phyloP scores from a whole-genome alignment of 768 basidiomycete species.

The Dentipellis fragilis region DNA sequence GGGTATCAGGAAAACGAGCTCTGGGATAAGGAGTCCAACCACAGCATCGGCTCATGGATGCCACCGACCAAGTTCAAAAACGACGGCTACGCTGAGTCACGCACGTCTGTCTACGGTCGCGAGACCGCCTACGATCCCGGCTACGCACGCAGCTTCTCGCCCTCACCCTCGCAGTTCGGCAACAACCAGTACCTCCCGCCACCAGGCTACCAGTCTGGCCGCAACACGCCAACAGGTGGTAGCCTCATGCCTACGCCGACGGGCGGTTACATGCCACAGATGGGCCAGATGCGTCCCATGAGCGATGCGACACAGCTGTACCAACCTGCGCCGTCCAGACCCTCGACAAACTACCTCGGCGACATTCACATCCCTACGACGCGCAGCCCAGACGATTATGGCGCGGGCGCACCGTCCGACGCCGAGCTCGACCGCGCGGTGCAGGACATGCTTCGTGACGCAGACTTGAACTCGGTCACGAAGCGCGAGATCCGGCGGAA shows the following conservation, averaged over 20 bases:
- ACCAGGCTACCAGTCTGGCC: constrained; percentile 68
- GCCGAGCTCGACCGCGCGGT: constrained; percentile 68
- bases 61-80: constrained; percentile 64
- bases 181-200: constrained; percentile 39
- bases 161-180: constrained; percentile 68
- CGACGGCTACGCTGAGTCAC: constrained; percentile 70
- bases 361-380: constrained; percentile 54
- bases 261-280: constrained; percentile 13
- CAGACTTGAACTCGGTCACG: constrained; percentile 84
- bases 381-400: constrained; percentile 40
- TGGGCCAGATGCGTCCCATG: constrained; percentile 3
- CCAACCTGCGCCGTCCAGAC: constrained; percentile 59
- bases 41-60: constrained; percentile 89
- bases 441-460: constrained; percentile 58
- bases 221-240: constrained; percentile 51
- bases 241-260: constrained; percentile 1
- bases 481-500: constrained; percentile 83
- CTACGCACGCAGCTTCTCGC: constrained; percentile 29
- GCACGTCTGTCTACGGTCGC: constrained; percentile 76
- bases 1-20: constrained; percentile 75
- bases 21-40: constrained; percentile 96
- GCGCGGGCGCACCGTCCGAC: constrained; percentile 46
- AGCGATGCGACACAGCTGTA: constrained; percentile 27
- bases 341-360: constrained; percentile 59
- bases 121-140: constrained; percentile 79